Percentiles rank a stretch among this genome's conserved stretches.
These are phyloP conservation scores for Penicillium pulvis DNA, from an alignment of 495 filamentous ascomycete genomes.

Conservation along the genomic window DNA sequence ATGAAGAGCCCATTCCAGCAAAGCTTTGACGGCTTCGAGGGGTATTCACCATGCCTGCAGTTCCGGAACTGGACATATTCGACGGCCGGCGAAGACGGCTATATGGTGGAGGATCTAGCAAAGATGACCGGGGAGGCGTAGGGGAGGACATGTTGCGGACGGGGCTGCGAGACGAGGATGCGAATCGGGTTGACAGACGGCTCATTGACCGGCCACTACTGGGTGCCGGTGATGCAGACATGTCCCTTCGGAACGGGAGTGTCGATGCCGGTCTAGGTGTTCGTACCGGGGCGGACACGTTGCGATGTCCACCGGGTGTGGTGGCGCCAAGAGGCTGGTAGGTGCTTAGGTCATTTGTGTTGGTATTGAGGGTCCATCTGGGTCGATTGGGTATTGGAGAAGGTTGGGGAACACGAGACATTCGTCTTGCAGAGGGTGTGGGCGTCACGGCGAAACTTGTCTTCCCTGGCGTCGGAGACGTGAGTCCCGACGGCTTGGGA, in stretches of 20 bases:
- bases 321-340: conserved; percentile 66
- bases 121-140: conserved; percentile 28
- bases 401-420: conserved; percentile 44
- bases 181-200: conserved; percentile 42
- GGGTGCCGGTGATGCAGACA: conserved; percentile 46
- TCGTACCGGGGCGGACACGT: conserved; percentile 39
- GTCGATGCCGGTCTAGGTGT: conserved; percentile 44
- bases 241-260: conserved; percentile 41
- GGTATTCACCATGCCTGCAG: conserved; percentile 27
- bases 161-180: conserved; percentile 44
- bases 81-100: conserved; percentile 41
- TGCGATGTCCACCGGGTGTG: conserved; percentile 64
- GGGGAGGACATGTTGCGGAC: conserved; percentile 36
- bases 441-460: conserved; percentile 53
- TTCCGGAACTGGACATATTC: conserved; percentile 23
- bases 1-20: conserved; percentile 32
- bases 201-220: conserved; percentile 31
- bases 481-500: conserved; percentile 33
- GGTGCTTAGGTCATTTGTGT: conserved; percentile 67
- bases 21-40: conserved; percentile 49
- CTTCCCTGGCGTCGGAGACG: conserved; percentile 47
- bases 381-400: conserved; percentile 63
- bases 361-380: conserved; percentile 77
- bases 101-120: conserved; percentile 44
- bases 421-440: conserved; percentile 47